These are phyloP conservation scores for Calamus simplicifolius DNA, from an alignment of 176 grass and related monocot species.

Conservation along the genomic window DNA sequence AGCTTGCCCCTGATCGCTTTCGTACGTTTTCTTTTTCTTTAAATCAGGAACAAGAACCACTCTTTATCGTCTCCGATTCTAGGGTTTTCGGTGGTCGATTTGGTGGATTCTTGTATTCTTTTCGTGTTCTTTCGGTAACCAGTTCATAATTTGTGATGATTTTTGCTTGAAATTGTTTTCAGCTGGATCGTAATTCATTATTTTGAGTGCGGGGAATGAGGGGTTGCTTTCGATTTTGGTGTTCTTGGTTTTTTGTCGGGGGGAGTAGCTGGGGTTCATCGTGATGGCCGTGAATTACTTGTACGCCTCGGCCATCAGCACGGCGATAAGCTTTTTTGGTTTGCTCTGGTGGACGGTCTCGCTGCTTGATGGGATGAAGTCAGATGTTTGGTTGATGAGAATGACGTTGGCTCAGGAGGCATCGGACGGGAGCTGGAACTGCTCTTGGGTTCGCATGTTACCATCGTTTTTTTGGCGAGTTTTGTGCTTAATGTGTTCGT, in stretches of 20 bases:
- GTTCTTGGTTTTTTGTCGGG: background rate
- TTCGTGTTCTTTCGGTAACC: too few species aligned
- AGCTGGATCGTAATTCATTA: too few species aligned
- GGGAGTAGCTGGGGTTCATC: slow-evolving; percentile 16
- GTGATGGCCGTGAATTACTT: slow-evolving; percentile 60
- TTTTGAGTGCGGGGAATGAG: slow-evolving; percentile 1
- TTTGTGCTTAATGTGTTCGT: slow-evolving; percentile 53
- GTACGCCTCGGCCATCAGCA: slow-evolving; percentile 46
- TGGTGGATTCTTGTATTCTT: too few species aligned
- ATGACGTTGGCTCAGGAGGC: background rate
- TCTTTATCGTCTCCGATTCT: too few species aligned
- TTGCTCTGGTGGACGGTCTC: slow-evolving; percentile 64
- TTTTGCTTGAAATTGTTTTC: too few species aligned
- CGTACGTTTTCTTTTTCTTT: too few species aligned
- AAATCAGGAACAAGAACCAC: too few species aligned
- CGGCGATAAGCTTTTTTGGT: slow-evolving; percentile 39
- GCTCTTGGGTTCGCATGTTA: slow-evolving; percentile 48
- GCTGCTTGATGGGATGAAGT: slow-evolving; percentile 36
- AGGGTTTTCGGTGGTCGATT: too few species aligned
- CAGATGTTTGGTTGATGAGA: slow-evolving; percentile 8
- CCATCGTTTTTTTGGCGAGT: slow-evolving; percentile 55
- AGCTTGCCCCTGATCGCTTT: too few species aligned
- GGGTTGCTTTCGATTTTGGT: slow-evolving; percentile 1
- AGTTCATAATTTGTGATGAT: too few species aligned
- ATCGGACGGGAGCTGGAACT: background rate